These are phyloP conservation scores for Notholithocarpus densiflorus DNA, from an alignment of 306 rosid species.

Conservation along the genomic window DNA sequence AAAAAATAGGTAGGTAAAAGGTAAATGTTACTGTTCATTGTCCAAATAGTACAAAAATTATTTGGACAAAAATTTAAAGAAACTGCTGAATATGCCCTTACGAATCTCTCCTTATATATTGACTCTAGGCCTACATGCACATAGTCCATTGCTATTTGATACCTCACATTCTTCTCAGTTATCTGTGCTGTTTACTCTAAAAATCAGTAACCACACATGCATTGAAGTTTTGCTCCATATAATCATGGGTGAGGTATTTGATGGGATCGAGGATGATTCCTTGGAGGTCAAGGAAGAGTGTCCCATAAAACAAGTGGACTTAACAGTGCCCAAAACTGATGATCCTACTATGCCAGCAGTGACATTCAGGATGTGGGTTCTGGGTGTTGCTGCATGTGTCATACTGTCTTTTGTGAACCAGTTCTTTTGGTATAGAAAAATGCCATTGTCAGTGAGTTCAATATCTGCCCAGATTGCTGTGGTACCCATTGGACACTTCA, in stretches of 20 bases:
- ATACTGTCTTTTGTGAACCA: slow-evolving; percentile 75
- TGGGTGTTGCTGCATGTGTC: slow-evolving; percentile 61
- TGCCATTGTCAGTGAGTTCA: slow-evolving; percentile 60
- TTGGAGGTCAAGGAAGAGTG: slow-evolving; percentile 35
- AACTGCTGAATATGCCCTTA: rapidly evolving
- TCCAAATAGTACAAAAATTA: too few species aligned
- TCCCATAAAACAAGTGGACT: slow-evolving; percentile 57
- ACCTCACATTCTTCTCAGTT: too few species aligned
- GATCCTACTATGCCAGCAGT: slow-evolving; percentile 57
- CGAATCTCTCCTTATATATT: too few species aligned
- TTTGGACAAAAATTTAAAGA: too few species aligned
- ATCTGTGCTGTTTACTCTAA: too few species aligned
- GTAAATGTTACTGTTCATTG: too few species aligned
- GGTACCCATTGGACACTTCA: slow-evolving; percentile 77
- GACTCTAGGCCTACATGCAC: too few species aligned
- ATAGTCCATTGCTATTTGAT: too few species aligned
- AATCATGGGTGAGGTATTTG: slow-evolving; percentile 5
- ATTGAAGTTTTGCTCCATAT: not conserved
- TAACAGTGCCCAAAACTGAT: slow-evolving; percentile 75
- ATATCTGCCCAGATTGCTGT: slow-evolving; percentile 89
- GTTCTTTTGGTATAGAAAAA: slow-evolving; percentile 82
- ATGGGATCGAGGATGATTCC: not conserved
- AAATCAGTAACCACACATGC: not conserved
- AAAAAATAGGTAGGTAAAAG: too few species aligned
- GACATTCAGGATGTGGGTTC: slow-evolving; percentile 91